Conservation (phyloP, 2,329 filamentous ascomycete genomes). For the Dactylellina haptotyla region DNA sequence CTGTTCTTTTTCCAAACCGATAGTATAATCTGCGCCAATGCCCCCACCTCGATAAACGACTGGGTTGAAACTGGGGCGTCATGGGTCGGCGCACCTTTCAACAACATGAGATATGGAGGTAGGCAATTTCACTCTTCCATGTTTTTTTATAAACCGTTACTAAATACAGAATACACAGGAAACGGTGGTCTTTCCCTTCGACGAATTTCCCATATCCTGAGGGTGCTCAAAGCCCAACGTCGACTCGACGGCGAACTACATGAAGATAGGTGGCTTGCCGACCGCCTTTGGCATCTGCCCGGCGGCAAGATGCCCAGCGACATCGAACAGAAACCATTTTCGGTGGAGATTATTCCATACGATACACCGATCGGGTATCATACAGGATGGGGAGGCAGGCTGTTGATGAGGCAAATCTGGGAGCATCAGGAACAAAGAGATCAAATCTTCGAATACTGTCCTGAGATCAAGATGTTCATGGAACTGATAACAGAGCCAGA, state of each 20-base stretch:
- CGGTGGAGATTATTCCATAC: conserved; percentile 65
- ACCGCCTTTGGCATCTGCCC: conserved; percentile 67
- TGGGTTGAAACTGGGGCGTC: conserved; percentile 67
- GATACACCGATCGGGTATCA: conserved; percentile 70
- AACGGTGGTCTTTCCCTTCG: conserved; percentile 69
- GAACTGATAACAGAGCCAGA: conserved; percentile 66
- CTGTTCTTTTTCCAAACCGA: conserved; percentile 68
- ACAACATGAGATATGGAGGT: conserved; percentile 37
- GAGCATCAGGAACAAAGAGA: conserved; percentile 64
- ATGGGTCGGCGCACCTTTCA: conserved; percentile 63
- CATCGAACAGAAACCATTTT: conserved; percentile 65
- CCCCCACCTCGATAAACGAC: conserved; percentile 64
- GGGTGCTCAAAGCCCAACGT: conserved; percentile 65
- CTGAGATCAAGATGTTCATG: conserved; percentile 69
- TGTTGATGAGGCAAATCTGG: conserved; percentile 66
- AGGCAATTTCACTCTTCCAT: conserved; percentile 1
- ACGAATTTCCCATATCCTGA: conserved; percentile 67
- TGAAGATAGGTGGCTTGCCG: conserved; percentile 66
- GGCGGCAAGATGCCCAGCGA: conserved; percentile 67
- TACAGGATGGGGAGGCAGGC: conserved; percentile 66
- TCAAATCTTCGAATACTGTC: conserved; percentile 69
- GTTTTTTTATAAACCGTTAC: no score
- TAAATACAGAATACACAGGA: conserved; percentile 60
- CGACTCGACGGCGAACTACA: conserved; percentile 66
- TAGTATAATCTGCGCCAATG: conserved; percentile 69